Evolutionary conservation across 768 basidiomycete genomes (phyloP).

Genomic region (Kwoniella newhampshirensis): DNA sequence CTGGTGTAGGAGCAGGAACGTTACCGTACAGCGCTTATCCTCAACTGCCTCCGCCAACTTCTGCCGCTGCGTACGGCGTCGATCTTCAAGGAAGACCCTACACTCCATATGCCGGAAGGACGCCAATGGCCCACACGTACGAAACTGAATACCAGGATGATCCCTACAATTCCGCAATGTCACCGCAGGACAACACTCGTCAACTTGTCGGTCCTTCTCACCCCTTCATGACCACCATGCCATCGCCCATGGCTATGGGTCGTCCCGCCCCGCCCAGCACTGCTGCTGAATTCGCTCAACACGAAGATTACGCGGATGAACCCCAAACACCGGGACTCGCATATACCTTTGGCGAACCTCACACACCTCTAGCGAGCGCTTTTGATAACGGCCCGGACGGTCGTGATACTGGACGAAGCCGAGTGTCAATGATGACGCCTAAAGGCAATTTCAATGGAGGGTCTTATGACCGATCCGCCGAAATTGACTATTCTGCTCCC

Average conservation of each 20-base stretch:
- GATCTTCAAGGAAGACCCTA: constrained; percentile 46
- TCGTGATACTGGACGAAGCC: constrained; percentile 10
- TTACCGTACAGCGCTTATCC: constrained; percentile 14
- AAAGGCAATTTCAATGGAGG: constrained; percentile 7
- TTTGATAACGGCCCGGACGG: background rate
- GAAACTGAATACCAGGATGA: constrained; percentile 15
- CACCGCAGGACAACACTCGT: constrained; percentile 18
- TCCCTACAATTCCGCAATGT: constrained; percentile 14
- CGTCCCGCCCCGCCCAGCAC: constrained; percentile 34
- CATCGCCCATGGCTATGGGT: constrained; percentile 36
- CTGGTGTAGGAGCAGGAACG: constrained; percentile 37
- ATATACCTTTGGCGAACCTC: constrained; percentile 12
- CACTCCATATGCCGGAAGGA: constrained; percentile 31
- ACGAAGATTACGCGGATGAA: constrained; percentile 44
- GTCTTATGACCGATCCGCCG: constrained; percentile 4
- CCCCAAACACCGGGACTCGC: constrained; percentile 20
- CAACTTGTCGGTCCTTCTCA: constrained; percentile 30
- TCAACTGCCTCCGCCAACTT: background rate
- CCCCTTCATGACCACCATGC: constrained; percentile 14
- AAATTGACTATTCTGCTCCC: constrained; percentile 6
- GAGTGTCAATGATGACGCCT: constrained; percentile 19
- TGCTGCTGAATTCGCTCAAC: constrained; percentile 23
- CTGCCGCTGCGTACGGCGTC: constrained; percentile 21
- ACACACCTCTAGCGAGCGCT: constrained; percentile 16
- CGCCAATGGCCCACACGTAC: constrained; percentile 27